Evolutionary conservation across 78 protist genomes (phyloP), one percentile per base, ranked within the genome.

Genomic region (Speleostelium caveatum): DNA sequence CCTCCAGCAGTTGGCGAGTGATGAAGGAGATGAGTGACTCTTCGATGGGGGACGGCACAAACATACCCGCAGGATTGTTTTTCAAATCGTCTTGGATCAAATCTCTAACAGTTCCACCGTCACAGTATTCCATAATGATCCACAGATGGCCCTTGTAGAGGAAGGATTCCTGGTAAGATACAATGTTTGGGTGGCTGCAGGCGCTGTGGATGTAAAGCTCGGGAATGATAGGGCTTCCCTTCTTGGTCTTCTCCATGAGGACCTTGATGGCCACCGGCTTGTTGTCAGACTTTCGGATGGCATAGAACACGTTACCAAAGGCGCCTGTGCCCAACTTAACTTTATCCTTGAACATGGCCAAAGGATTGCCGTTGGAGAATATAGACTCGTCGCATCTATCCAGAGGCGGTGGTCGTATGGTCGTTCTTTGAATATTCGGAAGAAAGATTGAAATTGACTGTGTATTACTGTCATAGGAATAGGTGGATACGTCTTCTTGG

Each of bases 111-210:
- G 89, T 80, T 22, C 89, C 89, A 56, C 89, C 89, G 38, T 80
- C 89, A 38, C 89, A 80, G 39, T 80, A 80, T 35, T 80, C 89
- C 75, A 80, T 68, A 32, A 80, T 80, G 58, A 80, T 80, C 89
- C 89, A 80, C 5, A 80, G 69, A 68, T 80, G 89, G 22, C 89
- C 89, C 41, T 80, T 80, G 65, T 67, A 66, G 30, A 80, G 61
- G 30, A 56, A 80, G 32, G 71, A 35, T 30, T 80, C 89, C 5
- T 32, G 16, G 30, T 80, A 80, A 2, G 78, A 36, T 1, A 80
- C 89, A 30, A 80, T 58, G 16, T 68, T 80, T 3, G 77, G 69
- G 28, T 80, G 89, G 17, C 32, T 32, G 53, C 89, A 80, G 10
- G 73, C 73, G 28, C 61, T 38, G 75, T 80, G 89, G 30, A 80